Evolutionary conservation across 768 basidiomycete species (phyloP).

Genomic region (Mycena sanguinolenta): DNA sequence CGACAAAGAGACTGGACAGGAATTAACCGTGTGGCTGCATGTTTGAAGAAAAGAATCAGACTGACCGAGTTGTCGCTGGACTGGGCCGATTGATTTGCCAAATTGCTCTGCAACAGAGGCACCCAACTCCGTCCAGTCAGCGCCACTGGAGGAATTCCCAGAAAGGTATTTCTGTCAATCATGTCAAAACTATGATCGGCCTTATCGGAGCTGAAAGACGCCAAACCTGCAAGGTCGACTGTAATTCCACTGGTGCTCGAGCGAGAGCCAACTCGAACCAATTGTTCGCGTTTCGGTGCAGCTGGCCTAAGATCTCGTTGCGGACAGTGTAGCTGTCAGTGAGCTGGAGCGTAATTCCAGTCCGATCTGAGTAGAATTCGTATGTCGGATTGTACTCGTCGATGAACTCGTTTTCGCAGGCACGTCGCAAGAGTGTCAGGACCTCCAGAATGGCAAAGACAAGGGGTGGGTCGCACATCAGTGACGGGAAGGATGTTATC

Average conservation of each 20-base stretch:
- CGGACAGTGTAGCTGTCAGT: constrained; percentile 89
- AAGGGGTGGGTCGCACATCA: constrained; percentile 91
- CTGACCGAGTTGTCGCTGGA: constrained; percentile 82
- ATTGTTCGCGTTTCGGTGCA: constrained; percentile 78
- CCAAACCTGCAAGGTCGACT: constrained; percentile 89
- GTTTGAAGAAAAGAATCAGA: background rate
- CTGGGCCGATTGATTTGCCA: constrained; percentile 83
- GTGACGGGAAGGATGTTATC: constrained; percentile 91
- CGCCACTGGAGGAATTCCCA: constrained; percentile 74
- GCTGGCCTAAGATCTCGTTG: constrained; percentile 83
- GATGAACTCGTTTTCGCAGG: constrained; percentile 90
- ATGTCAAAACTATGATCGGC: constrained; percentile 13
- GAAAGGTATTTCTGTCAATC: constrained; percentile 85
- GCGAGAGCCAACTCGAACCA: constrained; percentile 93
- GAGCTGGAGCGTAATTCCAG: constrained; percentile 80
- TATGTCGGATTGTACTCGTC: constrained; percentile 96
- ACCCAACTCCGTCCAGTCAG: constrained; percentile 89
- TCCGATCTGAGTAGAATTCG: constrained; percentile 84
- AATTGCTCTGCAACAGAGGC: constrained; percentile 91
- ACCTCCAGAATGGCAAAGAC: constrained; percentile 93
- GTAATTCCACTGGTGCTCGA: constrained; percentile 92
- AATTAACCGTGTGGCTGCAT: constrained; percentile 1
- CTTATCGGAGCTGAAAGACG: constrained; percentile 15
- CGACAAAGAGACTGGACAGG: constrained; percentile 64
- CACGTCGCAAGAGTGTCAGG: constrained; percentile 87